A percentile compares a stretch with the other conserved stretches of the same genome.
These are phyloP conservation scores for Chloris gayana DNA, from an alignment of 176 grass and related monocot genomes.

Conservation along the genomic window DNA sequence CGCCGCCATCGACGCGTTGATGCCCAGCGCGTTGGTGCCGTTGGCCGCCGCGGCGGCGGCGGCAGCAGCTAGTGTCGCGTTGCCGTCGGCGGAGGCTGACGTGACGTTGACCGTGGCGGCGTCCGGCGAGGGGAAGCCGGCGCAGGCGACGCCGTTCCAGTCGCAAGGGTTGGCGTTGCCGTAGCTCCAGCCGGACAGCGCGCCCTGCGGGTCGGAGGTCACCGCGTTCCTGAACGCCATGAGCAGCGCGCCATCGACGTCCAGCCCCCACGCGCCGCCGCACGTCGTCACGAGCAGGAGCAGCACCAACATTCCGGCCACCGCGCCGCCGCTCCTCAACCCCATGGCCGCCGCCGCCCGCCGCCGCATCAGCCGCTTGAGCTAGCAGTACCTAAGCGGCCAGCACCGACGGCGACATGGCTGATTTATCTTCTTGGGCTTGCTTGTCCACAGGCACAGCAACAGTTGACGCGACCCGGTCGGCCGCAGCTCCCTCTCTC, in stretches of 20 bases:
- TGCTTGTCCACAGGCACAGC: neutral
- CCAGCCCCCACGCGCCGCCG: conserved; percentile 34
- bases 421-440: neutral
- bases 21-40: neutral
- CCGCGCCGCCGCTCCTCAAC: neutral
- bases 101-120: conserved; percentile 17
- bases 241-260: conserved; percentile 70
- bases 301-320: neutral
- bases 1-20: conserved; percentile 33
- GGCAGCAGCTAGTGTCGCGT: too few species aligned
- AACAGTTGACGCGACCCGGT: neutral
- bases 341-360: conserved; percentile 17
- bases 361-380: neutral
- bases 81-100: neutral
- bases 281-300: conserved; percentile 1
- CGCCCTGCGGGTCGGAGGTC: conserved; percentile 63
- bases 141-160: conserved; percentile 94
- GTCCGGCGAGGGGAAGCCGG: conserved; percentile 49
- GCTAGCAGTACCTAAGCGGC: neutral
- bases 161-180: conserved; percentile 53
- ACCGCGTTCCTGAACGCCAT: conserved; percentile 78
- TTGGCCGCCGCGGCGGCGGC: neutral
- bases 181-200: conserved; percentile 71
- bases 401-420: neutral
- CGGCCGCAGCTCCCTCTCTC: neutral